Base-by-base conservation (phyloP, 192 early-diverging fungal genomes). In the Phycomyces blakesleeanus region DNA sequence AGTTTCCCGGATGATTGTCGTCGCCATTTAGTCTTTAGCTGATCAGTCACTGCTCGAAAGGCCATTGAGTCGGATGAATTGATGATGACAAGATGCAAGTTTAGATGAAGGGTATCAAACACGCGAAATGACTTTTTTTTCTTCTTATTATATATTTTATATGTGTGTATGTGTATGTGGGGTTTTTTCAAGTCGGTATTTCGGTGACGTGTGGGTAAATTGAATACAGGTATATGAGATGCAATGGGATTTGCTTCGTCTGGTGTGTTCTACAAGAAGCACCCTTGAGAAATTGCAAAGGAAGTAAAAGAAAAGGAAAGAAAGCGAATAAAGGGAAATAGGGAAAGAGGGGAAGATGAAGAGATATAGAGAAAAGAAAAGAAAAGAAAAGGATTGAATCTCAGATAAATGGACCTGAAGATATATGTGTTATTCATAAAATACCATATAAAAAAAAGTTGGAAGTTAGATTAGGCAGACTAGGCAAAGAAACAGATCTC, bases 21-120 rank as follows among this genome's bases (percentile, higher is more conserved):
- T 22, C 60, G 51, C 67, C 67, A 69, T 38, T 61, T 62, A 4
- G 9, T 62, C 21, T 47, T 42, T 37, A 59, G 26, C 26, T 59
- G 66, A 34, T 51, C 60, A 44, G 59, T 37, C 27, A 69, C 60
- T 41, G 29, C 47, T 24, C 52, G 27, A 40, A 69, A 57, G 10
- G 59, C 51, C 67, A 69, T 69, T 14, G 24, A 27, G 44, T n/a
- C 44, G 18, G 44, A 18, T 47, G 44, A 11, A 18, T n/a, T 47
- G 44, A 47, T 1, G 11, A 47, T 14, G 44, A 11, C 2, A 47
- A 14, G 40, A 41, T 41, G 40, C 40, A 41, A 41, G n/a, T n/a
- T 34, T 34, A 34, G 29, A 34, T 34, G 29, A 47, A 47, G 44
- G 44, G 44, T 34, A 34, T 34, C 29, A 34, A n/a, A n/a, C n/a